A percentile compares a stretch with the other conserved stretches of the same genome.
These are phyloP conservation scores for Penicillium sp. DNA, from an alignment of 2,329 filamentous ascomycete genomes.

Conservation along the genomic window DNA sequence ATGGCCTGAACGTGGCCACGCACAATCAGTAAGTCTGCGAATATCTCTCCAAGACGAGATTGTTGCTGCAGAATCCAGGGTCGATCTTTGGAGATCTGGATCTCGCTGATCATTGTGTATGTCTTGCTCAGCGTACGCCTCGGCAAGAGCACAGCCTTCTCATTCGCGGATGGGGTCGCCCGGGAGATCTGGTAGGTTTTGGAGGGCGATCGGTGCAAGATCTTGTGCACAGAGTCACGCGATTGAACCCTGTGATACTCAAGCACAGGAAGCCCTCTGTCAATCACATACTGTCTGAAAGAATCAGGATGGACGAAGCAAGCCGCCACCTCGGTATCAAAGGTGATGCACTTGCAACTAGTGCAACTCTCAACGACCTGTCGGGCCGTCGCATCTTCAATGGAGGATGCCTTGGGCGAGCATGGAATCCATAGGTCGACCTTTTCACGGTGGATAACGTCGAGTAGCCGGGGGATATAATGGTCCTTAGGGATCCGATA, in stretches of 20 bases:
- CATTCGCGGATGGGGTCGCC: conserved; percentile 44
- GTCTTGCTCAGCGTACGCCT: conserved; percentile 54
- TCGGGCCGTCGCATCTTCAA: conserved; percentile 65
- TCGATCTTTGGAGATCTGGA: conserved; percentile 53
- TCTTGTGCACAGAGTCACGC: conserved; percentile 50
- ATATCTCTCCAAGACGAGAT: conserved; percentile 64
- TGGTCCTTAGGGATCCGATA: conserved; percentile 48
- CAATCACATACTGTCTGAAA: conserved; percentile 59
- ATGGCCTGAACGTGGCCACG: conserved; percentile 63
- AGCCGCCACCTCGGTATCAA: conserved; percentile 55
- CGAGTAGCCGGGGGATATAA: conserved; percentile 58
- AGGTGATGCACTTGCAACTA: conserved; percentile 61
- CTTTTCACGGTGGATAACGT: conserved; percentile 58
- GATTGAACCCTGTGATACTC: conserved; percentile 55
- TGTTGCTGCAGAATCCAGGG: conserved; percentile 70
- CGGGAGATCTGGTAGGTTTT: conserved; percentile 63
- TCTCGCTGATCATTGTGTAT: conserved; percentile 50
- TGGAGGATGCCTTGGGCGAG: conserved; percentile 63
- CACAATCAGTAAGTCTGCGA: conserved; percentile 69
- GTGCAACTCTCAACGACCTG: conserved; percentile 59
- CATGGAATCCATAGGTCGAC: conserved; percentile 72
- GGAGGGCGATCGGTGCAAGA: conserved; percentile 48
- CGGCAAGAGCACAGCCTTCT: conserved; percentile 59
- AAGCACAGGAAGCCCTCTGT: conserved; percentile 55
- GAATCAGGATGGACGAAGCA: conserved; percentile 63